phyloP scores from a whole-genome alignment of 2,329 filamentous ascomycete genomes.

The Ceratocystiopsis brevicomis region DNA sequence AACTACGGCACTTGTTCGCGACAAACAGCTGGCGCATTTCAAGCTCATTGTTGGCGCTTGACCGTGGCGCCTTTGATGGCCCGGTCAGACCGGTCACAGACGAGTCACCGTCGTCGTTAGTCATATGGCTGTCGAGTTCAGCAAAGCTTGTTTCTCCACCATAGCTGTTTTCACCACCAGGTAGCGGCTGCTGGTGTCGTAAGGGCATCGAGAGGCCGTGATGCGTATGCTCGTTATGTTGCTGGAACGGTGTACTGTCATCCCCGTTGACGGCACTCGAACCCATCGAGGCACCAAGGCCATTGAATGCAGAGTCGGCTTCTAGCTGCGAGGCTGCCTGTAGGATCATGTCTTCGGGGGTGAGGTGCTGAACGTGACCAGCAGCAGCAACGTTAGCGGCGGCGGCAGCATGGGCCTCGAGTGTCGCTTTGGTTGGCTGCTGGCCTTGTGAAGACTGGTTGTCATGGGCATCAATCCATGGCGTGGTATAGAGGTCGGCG shows the following conservation, averaged over 20 bases:
- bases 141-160: slow-evolving; percentile 33
- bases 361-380: slow-evolving; percentile 26
- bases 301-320: slow-evolving; percentile 24
- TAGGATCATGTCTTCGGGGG: slow-evolving; percentile 40
- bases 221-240: slow-evolving; percentile 19
- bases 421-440: slow-evolving; percentile 15
- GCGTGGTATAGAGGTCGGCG: slow-evolving; percentile 25
- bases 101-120: slow-evolving; percentile 34
- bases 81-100: slow-evolving; percentile 25
- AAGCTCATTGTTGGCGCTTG: slow-evolving; percentile 62
- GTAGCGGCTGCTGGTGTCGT: slow-evolving; percentile 33
- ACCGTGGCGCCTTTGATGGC: slow-evolving; percentile 39
- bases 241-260: slow-evolving; percentile 24
- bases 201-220: slow-evolving; percentile 9
- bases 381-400: slow-evolving; percentile 1
- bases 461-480: slow-evolving; percentile 24
- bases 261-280: not conserved
- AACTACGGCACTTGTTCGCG: slow-evolving; percentile 45
- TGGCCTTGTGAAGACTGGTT: slow-evolving; percentile 22
- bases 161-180: slow-evolving; percentile 32
- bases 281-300: slow-evolving; percentile 31
- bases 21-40: slow-evolving; percentile 60
- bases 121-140: slow-evolving; percentile 38
- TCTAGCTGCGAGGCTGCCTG: slow-evolving; percentile 38
- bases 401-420: too few relatives aligned